Conservation (phyloP, 495 filamentous ascomycete genomes). For the Neurospora cerealis region DNA sequence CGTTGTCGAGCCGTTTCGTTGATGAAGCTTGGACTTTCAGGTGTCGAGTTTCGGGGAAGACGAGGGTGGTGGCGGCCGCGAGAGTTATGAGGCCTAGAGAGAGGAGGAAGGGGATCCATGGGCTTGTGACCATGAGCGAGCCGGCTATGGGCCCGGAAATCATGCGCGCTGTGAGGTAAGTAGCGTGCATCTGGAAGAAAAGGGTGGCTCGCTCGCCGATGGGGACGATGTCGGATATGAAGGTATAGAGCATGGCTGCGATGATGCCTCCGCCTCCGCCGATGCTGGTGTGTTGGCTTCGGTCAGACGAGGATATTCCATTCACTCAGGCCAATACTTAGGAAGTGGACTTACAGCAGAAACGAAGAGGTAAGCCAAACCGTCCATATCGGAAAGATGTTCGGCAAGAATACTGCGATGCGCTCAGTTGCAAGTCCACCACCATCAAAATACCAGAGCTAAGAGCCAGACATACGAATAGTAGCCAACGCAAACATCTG, state of each 20-base stretch:
- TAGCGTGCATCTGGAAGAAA: conserved; percentile 21
- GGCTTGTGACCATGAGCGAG: conserved; percentile 11
- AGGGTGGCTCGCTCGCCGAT: conserved; percentile 14
- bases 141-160: conserved; percentile 16
- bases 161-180: conserved; percentile 16
- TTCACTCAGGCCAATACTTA: neutral
- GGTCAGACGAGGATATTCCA: neutral
- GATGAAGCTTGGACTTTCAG: conserved; percentile 7
- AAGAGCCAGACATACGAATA: conserved; percentile 11
- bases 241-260: conserved; percentile 25
- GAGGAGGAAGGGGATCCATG: conserved; percentile 17
- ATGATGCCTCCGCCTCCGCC: conserved; percentile 18
- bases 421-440: neutral
- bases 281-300: conserved; percentile 7
- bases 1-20: neutral
- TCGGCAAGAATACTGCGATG: conserved; percentile 14
- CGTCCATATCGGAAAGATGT: conserved; percentile 21
- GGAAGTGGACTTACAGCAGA: conserved; percentile 12
- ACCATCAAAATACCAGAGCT: neutral
- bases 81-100: conserved; percentile 6
- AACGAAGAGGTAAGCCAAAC: conserved; percentile 11
- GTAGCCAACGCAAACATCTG: conserved; percentile 1
- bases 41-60: conserved; percentile 22
- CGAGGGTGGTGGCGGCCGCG: neutral
- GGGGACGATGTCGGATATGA: conserved; percentile 21